Conservation (phyloP, 306 rosid species). For the Cicer bijugum region DNA sequence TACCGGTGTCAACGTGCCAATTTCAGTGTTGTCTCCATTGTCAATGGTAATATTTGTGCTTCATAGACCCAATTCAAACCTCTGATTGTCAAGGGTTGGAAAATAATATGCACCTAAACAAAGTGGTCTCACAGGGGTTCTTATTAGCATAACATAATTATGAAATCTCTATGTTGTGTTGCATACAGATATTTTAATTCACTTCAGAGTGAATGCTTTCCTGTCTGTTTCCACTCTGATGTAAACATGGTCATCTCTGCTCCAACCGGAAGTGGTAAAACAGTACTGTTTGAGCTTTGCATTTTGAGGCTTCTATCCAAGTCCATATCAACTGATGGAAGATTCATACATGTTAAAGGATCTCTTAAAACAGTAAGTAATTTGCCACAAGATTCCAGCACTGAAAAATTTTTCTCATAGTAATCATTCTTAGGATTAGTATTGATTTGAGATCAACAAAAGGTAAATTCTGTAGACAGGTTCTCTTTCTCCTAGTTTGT, state of each 20-base stretch:
- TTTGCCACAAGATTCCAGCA: conserved; percentile 1
- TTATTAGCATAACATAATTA: conserved; percentile 6
- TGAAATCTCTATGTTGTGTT: conserved; percentile 17
- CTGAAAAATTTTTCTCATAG: conserved; percentile 27
- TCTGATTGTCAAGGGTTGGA: conserved; percentile 12
- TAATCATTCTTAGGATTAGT: conserved; percentile 17
- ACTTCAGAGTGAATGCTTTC: conserved; percentile 96
- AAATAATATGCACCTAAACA: conserved; percentile 27
- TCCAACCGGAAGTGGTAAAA: conserved; percentile 98
- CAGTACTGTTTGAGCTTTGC: conserved; percentile 94
- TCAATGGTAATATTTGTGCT: no score
- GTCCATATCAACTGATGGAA: conserved; percentile 70
- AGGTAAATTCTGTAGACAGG: neutral
- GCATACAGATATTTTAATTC: conserved; percentile 87
- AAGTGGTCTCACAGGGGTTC: conserved; percentile 30
- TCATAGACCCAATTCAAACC: conserved; percentile 6
- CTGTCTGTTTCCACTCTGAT: conserved; percentile 86
- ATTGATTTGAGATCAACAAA: conserved; percentile 4
- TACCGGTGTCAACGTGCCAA: no score
- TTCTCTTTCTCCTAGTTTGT: conserved; percentile 34
- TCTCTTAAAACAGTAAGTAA: conserved; percentile 87
- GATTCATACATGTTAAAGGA: conserved; percentile 69
- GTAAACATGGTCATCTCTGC: conserved; percentile 92
- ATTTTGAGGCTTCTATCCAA: conserved; percentile 85
- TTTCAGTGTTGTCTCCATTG: no score